Base-by-base conservation (phyloP, 345 rosid species). In the Abelmoschus esculentus region DNA sequence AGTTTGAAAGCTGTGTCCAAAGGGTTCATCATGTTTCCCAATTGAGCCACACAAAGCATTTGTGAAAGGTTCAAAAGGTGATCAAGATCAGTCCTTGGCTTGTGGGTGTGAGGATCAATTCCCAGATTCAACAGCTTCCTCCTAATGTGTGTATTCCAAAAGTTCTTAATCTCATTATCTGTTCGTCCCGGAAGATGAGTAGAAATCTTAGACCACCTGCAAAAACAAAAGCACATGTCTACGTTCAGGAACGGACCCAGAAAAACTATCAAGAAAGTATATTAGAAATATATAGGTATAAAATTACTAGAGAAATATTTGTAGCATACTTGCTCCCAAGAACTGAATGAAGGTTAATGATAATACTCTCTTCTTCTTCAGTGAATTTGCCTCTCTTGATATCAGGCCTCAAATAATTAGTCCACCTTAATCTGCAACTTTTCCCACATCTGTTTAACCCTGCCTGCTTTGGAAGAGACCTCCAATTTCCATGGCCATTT, bases 181-280 rank as follows among this genome's bases (percentile, higher is more conserved):
- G 97, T 92, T 53, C 97, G 67, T 26, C 98, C 96, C 0, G 96
- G 97, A 50, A 92, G 87, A 83, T 85, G 85, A 17, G 80, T 67
- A 40, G 98, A 97, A 59, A 92, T 92, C 55, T 76, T 86, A 8
- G 98, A 87, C 98, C 98, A 90, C 86, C 98, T 92, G 72, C 63
- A 73, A 31, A 32, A 57, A 26, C 61, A 56, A 56, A 53, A 6
- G 9, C 26, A n/a, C 6, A 17, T 6, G 0, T n/a, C 22, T 4
- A 50, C n/a, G n/a, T 38, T 38, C n/a, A 50, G 54, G 26, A 1
- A 22, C 26, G 1, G 26, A 22, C 26, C 26, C 26, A 22, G 26
- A 22, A 22, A 22, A 22, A 22, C 26, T 22, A 22, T 22, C 26
- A 1, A 22, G 26, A 22, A 22, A 22, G 26, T 22, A 22, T 22